phyloP scores from a whole-genome alignment of 345 rosid species.

The Aurinia saxatilis region DNA sequence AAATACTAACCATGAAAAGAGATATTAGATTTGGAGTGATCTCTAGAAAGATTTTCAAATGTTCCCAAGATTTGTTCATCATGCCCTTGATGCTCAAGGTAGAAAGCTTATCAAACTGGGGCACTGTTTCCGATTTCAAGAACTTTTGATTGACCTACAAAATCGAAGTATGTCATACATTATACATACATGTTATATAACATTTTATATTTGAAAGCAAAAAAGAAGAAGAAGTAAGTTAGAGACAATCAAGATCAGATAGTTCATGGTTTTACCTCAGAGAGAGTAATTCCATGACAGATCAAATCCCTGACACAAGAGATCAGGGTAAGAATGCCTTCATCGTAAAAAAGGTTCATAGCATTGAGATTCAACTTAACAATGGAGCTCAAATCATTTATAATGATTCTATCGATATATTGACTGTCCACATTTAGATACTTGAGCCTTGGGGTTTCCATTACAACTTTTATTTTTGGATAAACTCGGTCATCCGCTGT shows the following conservation, averaged over 20 bases:
- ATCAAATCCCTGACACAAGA: constrained; percentile 7
- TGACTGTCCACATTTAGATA: neutral
- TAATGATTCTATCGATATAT: neutral
- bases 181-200: neutral
- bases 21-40: neutral
- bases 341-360: neutral
- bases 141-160: neutral
- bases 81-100: neutral
- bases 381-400: neutral
- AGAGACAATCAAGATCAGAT: neutral
- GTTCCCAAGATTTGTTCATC: neutral
- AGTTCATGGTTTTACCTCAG: neutral
- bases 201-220: neutral
- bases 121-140: neutral
- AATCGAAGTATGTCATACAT: neutral
- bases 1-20: neutral
- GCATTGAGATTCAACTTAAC: neutral
- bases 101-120: neutral
- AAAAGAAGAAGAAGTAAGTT: neutral
- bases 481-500: neutral
- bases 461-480: neutral
- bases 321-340: neutral
- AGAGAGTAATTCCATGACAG: neutral
- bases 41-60: neutral
- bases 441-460: constrained; percentile 4